phyloP scores from a whole-genome alignment of 2,329 filamentous ascomycete species.

The Beauveria caledonica region DNA sequence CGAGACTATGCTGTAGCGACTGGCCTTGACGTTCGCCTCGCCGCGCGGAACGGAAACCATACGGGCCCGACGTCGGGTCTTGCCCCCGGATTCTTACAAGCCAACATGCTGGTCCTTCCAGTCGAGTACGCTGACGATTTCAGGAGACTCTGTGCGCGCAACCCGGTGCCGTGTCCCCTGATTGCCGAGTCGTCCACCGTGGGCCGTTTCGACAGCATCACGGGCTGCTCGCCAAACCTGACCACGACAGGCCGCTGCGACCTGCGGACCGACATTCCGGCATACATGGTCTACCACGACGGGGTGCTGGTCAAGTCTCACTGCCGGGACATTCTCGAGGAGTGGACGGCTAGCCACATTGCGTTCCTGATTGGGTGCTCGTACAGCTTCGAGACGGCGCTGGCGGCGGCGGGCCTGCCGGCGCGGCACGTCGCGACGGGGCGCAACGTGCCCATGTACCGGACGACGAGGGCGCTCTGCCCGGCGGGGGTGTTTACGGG shows the following conservation, averaged over 20 bases:
- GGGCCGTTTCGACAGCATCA: conserved; percentile 34
- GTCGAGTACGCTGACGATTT: conserved; percentile 50
- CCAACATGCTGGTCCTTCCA: conserved; percentile 54
- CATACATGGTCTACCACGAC: conserved; percentile 50
- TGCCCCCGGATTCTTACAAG: conserved; percentile 49
- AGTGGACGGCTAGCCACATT: conserved; percentile 52
- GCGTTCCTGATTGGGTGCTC: conserved; percentile 57
- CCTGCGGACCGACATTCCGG: conserved; percentile 48
- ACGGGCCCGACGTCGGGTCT: conserved; percentile 43
- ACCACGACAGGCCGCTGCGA: conserved; percentile 41
- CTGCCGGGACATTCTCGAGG: conserved; percentile 33
- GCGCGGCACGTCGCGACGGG: conserved; percentile 40
- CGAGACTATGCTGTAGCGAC: conserved; percentile 14
- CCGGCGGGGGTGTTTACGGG: conserved; percentile 50
- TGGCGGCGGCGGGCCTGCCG: conserved; percentile 39
- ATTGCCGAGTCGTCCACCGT: conserved; percentile 41
- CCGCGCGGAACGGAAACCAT: conserved; percentile 31
- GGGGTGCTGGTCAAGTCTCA: conserved; percentile 31
- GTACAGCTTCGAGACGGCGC: conserved; percentile 54
- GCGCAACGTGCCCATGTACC: conserved; percentile 54
- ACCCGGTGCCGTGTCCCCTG: conserved; percentile 55
- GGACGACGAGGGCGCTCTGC: conserved; percentile 45
- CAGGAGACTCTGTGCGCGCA: conserved; percentile 48
- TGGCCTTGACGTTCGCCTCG: conserved; percentile 33
- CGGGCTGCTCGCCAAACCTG: conserved; percentile 20